A percentile compares a stretch with the other conserved stretches of the same genome.
These are phyloP conservation scores for Ambrosia artemisiifolia DNA, from an alignment of 129 eudicot species.

Conservation along the genomic window DNA sequence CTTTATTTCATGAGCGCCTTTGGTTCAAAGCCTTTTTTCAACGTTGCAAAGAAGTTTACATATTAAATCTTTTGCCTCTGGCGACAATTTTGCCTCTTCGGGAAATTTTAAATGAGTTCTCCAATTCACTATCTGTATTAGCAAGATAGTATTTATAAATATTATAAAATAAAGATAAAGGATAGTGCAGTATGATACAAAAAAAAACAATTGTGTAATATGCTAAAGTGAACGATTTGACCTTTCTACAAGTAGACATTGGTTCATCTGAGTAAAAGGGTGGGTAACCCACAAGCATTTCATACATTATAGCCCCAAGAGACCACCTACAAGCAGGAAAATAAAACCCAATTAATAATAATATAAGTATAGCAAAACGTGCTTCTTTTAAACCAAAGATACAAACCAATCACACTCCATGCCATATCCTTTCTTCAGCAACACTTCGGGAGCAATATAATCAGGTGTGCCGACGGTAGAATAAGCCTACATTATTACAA, in stretches of 20 bases:
- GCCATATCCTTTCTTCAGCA: conserved; percentile 95
- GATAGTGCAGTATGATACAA: no score
- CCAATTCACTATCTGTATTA: conserved; percentile 90
- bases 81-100: conserved; percentile 87
- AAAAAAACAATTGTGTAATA: no score
- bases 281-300: conserved; percentile 98
- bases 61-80: conserved; percentile 94
- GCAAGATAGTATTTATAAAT: conserved; percentile 8
- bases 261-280: conserved; percentile 99
- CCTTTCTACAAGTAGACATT: conserved; percentile 99
- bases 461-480: conserved; percentile 99
- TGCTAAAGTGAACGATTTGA: conserved; percentile 24
- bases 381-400: conserved; percentile 12
- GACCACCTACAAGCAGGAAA: conserved; percentile 74
- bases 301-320: conserved; percentile 99
- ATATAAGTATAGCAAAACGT: conserved; percentile 3
- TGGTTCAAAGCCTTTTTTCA: conserved; percentile 91
- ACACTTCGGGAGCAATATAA: conserved; percentile 97
- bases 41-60: conserved; percentile 93
- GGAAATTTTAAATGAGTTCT: conserved; percentile 96
- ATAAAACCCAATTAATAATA: background rate
- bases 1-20: conserved; percentile 97
- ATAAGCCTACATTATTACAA: conserved; percentile 66
- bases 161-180: background rate
- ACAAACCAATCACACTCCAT: conserved; percentile 99